Conservation (phyloP, 306 rosid species). For the Castanea mollissima region DNA sequence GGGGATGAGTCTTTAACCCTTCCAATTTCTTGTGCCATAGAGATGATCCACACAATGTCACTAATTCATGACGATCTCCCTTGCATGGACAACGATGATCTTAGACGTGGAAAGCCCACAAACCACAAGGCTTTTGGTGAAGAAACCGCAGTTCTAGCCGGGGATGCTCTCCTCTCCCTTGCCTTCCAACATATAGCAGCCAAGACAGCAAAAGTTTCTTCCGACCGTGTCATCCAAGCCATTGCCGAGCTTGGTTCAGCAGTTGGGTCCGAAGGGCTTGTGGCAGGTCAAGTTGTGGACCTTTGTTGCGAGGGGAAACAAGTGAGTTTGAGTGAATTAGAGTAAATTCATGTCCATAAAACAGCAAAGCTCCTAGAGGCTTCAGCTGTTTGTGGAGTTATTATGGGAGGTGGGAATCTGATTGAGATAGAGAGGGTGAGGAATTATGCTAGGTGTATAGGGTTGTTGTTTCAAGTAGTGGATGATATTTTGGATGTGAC, state of each 20-base stretch:
- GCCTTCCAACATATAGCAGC: constrained; percentile 30
- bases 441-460: constrained; percentile 31
- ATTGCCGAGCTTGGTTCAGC: constrained; percentile 35
- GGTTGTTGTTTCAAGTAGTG: constrained; percentile 41
- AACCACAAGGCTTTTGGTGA: constrained; percentile 37
- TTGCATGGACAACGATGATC: constrained; percentile 41
- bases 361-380: constrained; percentile 35
- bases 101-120: constrained; percentile 22
- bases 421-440: constrained; percentile 28
- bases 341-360: constrained; percentile 35
- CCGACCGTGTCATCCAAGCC: constrained; percentile 17
- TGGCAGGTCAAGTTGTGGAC: constrained; percentile 41
- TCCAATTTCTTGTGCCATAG: constrained; percentile 35
- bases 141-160: constrained; percentile 19
- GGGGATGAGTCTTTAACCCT: constrained; percentile 28
- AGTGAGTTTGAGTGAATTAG: constrained; percentile 23
- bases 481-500: constrained; percentile 41
- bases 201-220: constrained; percentile 8
- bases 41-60: constrained; percentile 35
- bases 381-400: constrained; percentile 33
- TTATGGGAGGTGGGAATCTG: constrained; percentile 32
- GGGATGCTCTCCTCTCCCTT: constrained; percentile 34
- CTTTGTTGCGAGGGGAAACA: constrained; percentile 13
- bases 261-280: constrained; percentile 32
- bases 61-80: constrained; percentile 41